Conservation (phyloP, 257 asterid genomes). For the Nicotiana attenuata region DNA sequence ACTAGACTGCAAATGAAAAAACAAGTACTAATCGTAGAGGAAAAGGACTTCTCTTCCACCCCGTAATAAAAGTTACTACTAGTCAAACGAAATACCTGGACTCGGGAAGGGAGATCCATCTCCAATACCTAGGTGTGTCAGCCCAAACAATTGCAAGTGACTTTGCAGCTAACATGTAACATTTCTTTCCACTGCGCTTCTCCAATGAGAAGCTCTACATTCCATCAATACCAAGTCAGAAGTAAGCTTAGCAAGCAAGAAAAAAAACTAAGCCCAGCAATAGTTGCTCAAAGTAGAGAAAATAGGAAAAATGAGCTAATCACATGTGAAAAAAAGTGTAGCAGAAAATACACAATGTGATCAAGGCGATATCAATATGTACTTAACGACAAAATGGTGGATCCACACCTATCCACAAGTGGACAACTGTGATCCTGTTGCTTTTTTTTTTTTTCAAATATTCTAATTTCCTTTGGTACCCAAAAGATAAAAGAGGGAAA, state of each 20-base stretch:
- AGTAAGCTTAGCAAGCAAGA: background rate
- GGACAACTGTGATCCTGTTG: background rate
- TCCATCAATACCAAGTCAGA: constrained; percentile 19
- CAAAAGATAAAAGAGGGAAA: background rate
- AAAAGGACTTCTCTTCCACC: background rate
- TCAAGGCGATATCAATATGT: background rate
- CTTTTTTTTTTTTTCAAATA: background rate
- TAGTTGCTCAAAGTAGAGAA: background rate
- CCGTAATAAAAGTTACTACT: background rate
- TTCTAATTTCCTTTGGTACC: background rate
- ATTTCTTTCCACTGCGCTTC: constrained; percentile 63
- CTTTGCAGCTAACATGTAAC: constrained; percentile 67
- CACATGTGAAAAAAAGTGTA: background rate
- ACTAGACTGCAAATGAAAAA: background rate
- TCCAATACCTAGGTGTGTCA: constrained; percentile 57
- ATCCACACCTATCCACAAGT: background rate
- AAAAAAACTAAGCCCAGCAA: background rate
- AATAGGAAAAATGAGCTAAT: background rate
- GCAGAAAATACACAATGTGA: background rate
- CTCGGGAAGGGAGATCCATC: constrained; percentile 37
- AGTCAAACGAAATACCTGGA: constrained; percentile 47
- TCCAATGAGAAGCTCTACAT: constrained; percentile 69
- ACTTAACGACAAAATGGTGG: background rate
- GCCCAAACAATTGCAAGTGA: constrained; percentile 54
- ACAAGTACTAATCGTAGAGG: background rate